Base-by-base conservation (phyloP, 441 rosid genomes). In the Populus tomentosa region DNA sequence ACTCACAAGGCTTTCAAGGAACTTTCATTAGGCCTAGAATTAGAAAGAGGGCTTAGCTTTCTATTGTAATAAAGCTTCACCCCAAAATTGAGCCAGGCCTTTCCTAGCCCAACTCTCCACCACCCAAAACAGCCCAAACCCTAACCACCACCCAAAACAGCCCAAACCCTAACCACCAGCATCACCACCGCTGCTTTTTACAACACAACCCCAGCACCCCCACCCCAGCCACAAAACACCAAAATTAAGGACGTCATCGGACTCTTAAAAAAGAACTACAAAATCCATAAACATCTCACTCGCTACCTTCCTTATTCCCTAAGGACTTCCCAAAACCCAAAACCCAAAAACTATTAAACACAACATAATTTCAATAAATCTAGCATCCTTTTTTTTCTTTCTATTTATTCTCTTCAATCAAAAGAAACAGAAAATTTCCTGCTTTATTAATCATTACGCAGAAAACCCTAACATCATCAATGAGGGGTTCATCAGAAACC, bases 401-500 rank as follows among this genome's bases (percentile, higher is more conserved):
- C 56, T 14, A 1, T 13, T 46, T 14, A 14, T 46, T 46, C 56
- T 46, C 56, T 46, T 46, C 20, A 46, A 46, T 14, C 18, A 1
- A 13, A 46, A 63, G 7, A 10, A 10, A 64, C 40, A n/a, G 35
- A 36, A 69, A 69, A 53, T 35, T 69, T 46, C n/a, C 6, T 40
- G 46, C 36, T 72, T 63, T 62, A 1, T n/a, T 26, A 24, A 20
- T 40, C 10, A 20, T 21, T 10, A 5, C 40, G 3, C 10, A 24
- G 30, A 9, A 62, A 62, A 23, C 32, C 71, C 20, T 14, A 50
- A 33, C 18, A 53, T 13, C n/a, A 70, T 80, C 69, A 67, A 86
- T 88, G 95, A 86, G 84, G 28, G 75, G 87, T 10, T 88, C 95
- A 10, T 86, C 92, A 59, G 93, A 90, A 89, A 90, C 97, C 6